Base-by-base conservation (phyloP, 2,329 filamentous ascomycete species). In the Talaromyces sp. region DNA sequence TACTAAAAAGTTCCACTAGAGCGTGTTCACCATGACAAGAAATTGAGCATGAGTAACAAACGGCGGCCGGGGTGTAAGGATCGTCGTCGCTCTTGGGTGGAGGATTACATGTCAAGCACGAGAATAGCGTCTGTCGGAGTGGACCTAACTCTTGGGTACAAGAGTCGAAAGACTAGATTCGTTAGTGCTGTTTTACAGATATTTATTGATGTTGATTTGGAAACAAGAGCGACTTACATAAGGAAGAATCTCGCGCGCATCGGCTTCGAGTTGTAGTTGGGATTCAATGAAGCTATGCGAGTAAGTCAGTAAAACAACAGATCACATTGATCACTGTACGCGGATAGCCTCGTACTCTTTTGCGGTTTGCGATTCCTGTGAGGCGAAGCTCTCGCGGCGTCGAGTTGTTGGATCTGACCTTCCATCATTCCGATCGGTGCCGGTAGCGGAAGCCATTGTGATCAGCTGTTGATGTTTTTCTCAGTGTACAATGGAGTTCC, bases 21-120 rank as follows among this genome's bases (percentile, higher is more conserved):
- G 86, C 91, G 76, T 99, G 95, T 74, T 98, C 93, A 70, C 95
- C 94, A 74, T 99, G 95, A 76, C 95, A 99, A 71, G 94, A 91
- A 66, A 99, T 92, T 6, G 94, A 97, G 81, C 95, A 99, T 25
- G 93, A 91, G 74, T 99, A 99, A 83, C 95, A 99, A 65, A 99
- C 87, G 29, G 91, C 95, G 2, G 94, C 95, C 6, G 90, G 83
- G 7, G 82, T 86, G 76, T 90, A 91, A 0, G 88, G 81, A 59
- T 89, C 88, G 51, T 85, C 81, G 1, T 84, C 74, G 53, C 86
- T 85, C 2, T 83, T 72, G 1, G 93, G 91, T 8, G 91, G 87
- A 8, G 95, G 93, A 68, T 93, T 96, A 82, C 95, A 99, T 11
- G 94, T 98, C 54, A 98, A 80, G 72, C 95, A 99, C 51, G 95